Base-by-base conservation (phyloP, 2,329 filamentous ascomycete genomes). In the Blumeria hordei region DNA sequence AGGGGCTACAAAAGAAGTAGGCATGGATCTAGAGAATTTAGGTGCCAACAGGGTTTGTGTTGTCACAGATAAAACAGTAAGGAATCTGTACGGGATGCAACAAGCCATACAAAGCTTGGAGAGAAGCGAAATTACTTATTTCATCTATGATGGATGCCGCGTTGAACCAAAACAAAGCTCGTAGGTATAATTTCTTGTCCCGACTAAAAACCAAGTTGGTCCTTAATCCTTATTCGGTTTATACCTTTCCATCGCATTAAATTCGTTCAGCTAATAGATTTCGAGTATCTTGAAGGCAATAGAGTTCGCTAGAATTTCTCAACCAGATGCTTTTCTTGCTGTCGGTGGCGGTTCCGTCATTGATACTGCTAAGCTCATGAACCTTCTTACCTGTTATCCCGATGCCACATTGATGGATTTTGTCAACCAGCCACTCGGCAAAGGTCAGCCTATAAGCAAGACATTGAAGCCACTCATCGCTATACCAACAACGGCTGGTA, bases 311-410 rank as follows among this genome's bases (percentile, higher is more conserved):
- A 90, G 88, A 62, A 80, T 83, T 0, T 85, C 87, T 66, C 69
- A 75, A 33, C 84, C 88, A 0, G 92, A 96, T 68, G 87, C 86
- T 2, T 95, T 94, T 67, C 74, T 98, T 14, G 92, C 92, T 21
- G 92, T 98, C 14, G 92, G 85, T 16, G 82, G 88, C 61, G 92
- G 92, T 39, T 94, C 87, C 41, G 92, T 96, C 60, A 98, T 98
- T 61, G 92, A 98, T 69, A 98, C 92, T 0, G 90, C 92, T 55
- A 98, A 98, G 69, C 75, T 98, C 56, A 96, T 98, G 88, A 98
- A 98, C 65, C 75, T 98, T 0, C 96, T 96, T 70, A 85, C 82
- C 0, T 81, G 79, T 59, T 95, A 88, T 65, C 88, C 88, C 0
- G 84, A 95, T 7, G 90, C 90, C 36, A 85, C 92, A 62, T 95